A percentile compares a stretch with the other conserved stretches of the same genome.
Evolutionary conservation across 2,329 filamentous ascomycete species (phyloP).

Genomic region (Trichoderma sp.): DNA sequence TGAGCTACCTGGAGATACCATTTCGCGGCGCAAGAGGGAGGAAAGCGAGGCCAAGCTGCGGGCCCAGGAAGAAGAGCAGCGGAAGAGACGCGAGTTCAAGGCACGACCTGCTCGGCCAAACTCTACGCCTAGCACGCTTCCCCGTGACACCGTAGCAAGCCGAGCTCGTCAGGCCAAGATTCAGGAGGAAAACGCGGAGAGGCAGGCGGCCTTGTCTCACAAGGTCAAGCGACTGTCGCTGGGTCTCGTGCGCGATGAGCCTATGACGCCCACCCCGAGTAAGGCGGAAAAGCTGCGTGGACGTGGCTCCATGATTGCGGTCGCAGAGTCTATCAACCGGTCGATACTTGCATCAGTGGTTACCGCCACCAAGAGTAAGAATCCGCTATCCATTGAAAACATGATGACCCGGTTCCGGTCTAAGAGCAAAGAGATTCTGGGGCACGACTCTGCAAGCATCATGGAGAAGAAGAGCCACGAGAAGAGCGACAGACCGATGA

Average conservation of each 20-base stretch:
- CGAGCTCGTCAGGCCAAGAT: slow-evolving; percentile 53
- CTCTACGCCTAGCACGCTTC: slow-evolving; percentile 43
- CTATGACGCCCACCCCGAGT: slow-evolving; percentile 7
- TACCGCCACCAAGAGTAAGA: slow-evolving; percentile 47
- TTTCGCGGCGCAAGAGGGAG: slow-evolving; percentile 57
- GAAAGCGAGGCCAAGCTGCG: slow-evolving; percentile 56
- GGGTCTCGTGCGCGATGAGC: slow-evolving; percentile 17
- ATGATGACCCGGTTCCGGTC: slow-evolving; percentile 50
- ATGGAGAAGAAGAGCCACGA: slow-evolving; percentile 53
- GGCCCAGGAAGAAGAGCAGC: slow-evolving; percentile 61
- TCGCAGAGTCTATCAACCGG: slow-evolving; percentile 36
- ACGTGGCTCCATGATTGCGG: slow-evolving; percentile 29
- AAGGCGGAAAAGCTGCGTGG: slow-evolving; percentile 30
- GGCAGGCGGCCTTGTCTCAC: slow-evolving; percentile 21
- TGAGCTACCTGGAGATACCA: slow-evolving; percentile 64
- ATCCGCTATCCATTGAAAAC: slow-evolving; percentile 53
- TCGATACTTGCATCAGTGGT: slow-evolving; percentile 49
- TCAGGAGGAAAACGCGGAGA: slow-evolving; percentile 32
- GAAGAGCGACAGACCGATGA: slow-evolving; percentile 54
- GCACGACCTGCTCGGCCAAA: slow-evolving; percentile 56
- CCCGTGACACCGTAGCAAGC: slow-evolving; percentile 60
- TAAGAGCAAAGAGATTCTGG: slow-evolving; percentile 56
- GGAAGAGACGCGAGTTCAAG: slow-evolving; percentile 63
- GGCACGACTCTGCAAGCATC: slow-evolving; percentile 50
- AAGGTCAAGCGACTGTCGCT: slow-evolving; percentile 32